These are phyloP conservation scores for Talaromyces amestolkiae DNA, from an alignment of 2,329 filamentous ascomycete species.

Conservation along the genomic window DNA sequence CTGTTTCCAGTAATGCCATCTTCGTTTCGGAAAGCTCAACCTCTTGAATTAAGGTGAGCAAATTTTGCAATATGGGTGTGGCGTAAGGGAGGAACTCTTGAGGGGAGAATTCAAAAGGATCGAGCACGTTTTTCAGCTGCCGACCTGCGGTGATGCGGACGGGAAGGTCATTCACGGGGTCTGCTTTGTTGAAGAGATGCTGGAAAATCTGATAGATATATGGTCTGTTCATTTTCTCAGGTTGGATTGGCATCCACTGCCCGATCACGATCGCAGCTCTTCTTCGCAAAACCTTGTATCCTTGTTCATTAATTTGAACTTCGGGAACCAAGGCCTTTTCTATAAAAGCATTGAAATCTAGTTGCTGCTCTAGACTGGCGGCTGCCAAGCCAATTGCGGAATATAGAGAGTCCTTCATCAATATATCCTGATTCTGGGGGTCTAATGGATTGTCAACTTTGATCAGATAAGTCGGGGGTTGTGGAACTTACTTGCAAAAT, in stretches of 20 bases:
- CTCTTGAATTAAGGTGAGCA: constrained; percentile 76
- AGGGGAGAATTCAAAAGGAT: constrained; percentile 78
- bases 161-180: constrained; percentile 81
- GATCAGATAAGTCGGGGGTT: constrained; percentile 23
- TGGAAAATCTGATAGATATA: constrained; percentile 86
- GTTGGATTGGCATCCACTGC: constrained; percentile 81
- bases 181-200: constrained; percentile 74
- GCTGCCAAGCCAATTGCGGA: constrained; percentile 86
- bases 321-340: constrained; percentile 73
- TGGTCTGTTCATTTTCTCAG: constrained; percentile 65
- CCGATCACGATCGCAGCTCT: constrained; percentile 85
- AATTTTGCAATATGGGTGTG: constrained; percentile 65
- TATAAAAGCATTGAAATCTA: constrained; percentile 83
- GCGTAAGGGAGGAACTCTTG: constrained; percentile 75
- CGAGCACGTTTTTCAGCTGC: constrained; percentile 74
- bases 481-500: constrained; percentile 63
- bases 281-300: constrained; percentile 79
- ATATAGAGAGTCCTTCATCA: constrained; percentile 91
- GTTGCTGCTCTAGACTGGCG: constrained; percentile 66
- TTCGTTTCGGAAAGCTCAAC: constrained; percentile 84
- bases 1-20: constrained; percentile 82
- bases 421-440: constrained; percentile 65
- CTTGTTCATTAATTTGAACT: constrained; percentile 64
- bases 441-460: constrained; percentile 31
- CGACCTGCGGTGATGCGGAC: constrained; percentile 88